Evolutionary conservation across 2,329 filamentous ascomycete genomes (phyloP), one percentile per base, ranked within the genome.

Genomic region (Sphaerostilbella broomeana): DNA sequence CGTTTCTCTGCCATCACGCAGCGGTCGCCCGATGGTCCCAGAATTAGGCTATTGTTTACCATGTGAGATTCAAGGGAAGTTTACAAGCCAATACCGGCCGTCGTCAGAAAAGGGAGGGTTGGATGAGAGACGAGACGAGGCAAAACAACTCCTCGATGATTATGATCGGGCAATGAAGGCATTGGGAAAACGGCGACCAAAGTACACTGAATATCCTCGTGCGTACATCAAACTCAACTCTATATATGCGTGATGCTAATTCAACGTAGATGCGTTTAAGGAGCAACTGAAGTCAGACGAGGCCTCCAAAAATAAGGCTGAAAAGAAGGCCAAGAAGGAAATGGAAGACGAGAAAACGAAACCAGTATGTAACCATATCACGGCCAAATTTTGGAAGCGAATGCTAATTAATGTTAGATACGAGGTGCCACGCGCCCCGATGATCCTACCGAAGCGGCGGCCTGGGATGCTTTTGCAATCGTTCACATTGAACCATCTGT

Each of bases 401-500:
- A 24, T 26, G 27, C 18, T 39, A 12, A 28, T 51, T 38, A 13
- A 31, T 10, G 21, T 11, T 29, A 65, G 56, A 54, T 67, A 17
- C 68, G 68, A n/a, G 46, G 65, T 20, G 58, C 60, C 4, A 60
- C 52, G 4, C 67, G 69, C 5, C 73, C 73, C 2, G 45, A 51
- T 7, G 65, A 73, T 33, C 56, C 62, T 8, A 59, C 63, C 12
- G 69, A 69, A 41, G 71, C 66, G 17, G 69, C 69, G 17, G 65
- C 63, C 3, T 77, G 73, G 72, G 73, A 77, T 50, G 62, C 67
- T 0, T 64, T 72, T 44, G 70, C 70, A 13, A 65, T 72, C 32
- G 65, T 75, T 11, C 54, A 69, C 39, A 56, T 75, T 42, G 67
- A 72, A n/a, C 54, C 60, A 24, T 50, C 57, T 43, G 58, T 62